Evolutionary conservation across 257 asterid species (phyloP), one percentile per base, ranked within the genome.

Genomic region (Nicotiana tabacum): DNA sequence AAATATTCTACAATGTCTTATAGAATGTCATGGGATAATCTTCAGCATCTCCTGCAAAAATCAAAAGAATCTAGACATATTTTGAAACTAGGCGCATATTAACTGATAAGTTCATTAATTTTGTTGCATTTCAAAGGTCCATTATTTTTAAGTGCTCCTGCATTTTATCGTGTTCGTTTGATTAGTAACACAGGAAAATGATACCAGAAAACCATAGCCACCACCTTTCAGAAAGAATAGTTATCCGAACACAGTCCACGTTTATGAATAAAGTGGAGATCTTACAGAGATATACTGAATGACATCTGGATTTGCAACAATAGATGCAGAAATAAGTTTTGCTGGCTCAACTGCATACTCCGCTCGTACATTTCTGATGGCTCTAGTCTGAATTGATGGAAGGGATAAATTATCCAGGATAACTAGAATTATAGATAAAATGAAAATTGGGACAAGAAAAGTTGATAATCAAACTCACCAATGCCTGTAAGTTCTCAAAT

Each of bases 291-390:
- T 91, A 76, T 96, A 96, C 56, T 90, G 92, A 81, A 90, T 87
- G 78, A 94, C 98, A 82, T 96, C 98, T 35, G 97, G 69, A 87
- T 90, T 94, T 81, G 98, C 99, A 88, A 96, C 93, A 62, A 96
- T 82, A 11, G 90, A 92, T 43, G 96, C 97, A 84, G 98, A 92
- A 78, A 96, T 96, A 46, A 90, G 95, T 85, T 90, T 91, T 78
- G 92, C 97, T 87, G 99, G 98, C 87, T 96, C 99, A 83, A 94
- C 99, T 68, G 98, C 92, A 86, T 96, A 96, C 92, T 96, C 99
- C 62, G 99, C 97, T 81, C 99, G 89, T 61, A 97, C 97, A 90
- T 96, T 96, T 82, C 99, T 91, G 80, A 96, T 92, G 83, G 98
- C 97, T 90, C 96, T 93, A 3, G 97, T 94, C 99, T 96, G 85